Percentiles rank a stretch among this genome's conserved stretches.
Evolutionary conservation across 345 rosid species (phyloP).

Genomic region (Ceriops zippeliana): DNA sequence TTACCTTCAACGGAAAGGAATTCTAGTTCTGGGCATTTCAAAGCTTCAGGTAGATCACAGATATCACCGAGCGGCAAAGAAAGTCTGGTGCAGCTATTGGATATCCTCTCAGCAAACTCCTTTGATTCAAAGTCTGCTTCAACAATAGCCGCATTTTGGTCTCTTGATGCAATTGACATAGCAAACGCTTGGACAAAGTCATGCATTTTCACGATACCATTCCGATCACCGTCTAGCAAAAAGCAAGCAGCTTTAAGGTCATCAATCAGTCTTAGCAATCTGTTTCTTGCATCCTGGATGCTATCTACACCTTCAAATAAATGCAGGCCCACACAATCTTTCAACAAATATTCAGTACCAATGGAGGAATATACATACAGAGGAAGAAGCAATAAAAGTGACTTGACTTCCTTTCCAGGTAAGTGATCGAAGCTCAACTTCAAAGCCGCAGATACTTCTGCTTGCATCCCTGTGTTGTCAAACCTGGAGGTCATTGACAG

Average conservation of each 20-base stretch:
- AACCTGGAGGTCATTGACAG: neutral
- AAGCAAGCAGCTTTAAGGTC: neutral
- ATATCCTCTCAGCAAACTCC: neutral
- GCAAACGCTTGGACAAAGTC: slow-evolving; percentile 5
- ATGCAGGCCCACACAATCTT: neutral
- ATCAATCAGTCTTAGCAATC: neutral
- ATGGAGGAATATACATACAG: neutral
- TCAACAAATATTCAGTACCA: too few species aligned
- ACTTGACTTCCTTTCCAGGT: slow-evolving; percentile 18
- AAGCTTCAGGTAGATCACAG: neutral
- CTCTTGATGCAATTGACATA: neutral
- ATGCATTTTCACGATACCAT: neutral
- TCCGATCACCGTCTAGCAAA: neutral
- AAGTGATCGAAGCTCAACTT: slow-evolving; percentile 26
- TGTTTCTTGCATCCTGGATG: neutral
- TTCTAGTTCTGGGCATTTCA: slow-evolving; percentile 9
- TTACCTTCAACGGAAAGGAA: neutral
- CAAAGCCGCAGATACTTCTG: neutral
- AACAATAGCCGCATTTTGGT: neutral
- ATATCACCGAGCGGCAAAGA: neutral
- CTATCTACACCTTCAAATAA: neutral
- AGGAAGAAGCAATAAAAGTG: slow-evolving; percentile 24
- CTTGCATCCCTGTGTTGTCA: neutral
- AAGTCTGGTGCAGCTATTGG: neutral
- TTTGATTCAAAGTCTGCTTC: too few species aligned